Percentiles rank a stretch among this genome's conserved stretches.
phyloP scores from a whole-genome alignment of 345 rosid species.

The Tarenaya hassleriana region DNA sequence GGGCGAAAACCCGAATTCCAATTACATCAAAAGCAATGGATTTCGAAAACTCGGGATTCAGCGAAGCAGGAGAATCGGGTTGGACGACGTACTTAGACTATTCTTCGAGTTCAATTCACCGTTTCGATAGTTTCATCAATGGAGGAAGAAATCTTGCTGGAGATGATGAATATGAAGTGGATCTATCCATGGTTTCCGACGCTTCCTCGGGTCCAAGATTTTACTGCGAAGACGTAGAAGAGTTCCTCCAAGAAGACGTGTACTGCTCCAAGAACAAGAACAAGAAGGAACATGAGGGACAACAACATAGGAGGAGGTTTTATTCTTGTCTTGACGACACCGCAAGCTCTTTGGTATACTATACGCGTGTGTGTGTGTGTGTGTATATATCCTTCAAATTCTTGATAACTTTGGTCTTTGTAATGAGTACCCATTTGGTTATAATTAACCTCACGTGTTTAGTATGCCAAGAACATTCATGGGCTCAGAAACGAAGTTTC shows the following conservation, averaged over 20 bases:
- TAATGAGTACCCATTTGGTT: not conserved
- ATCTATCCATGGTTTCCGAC: conserved; percentile 84
- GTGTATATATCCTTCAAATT: not conserved
- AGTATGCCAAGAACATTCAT: too few species aligned
- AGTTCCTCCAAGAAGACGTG: conserved; percentile 33
- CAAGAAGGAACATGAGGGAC: conserved; percentile 36
- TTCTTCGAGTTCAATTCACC: conserved; percentile 21
- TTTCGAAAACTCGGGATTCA: too few species aligned
- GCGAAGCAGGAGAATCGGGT: too few species aligned
- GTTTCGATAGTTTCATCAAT: conserved; percentile 9
- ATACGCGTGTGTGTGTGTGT: too few species aligned
- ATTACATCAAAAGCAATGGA: too few species aligned
- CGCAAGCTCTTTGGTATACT: conserved; percentile 52
- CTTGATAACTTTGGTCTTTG: not conserved
- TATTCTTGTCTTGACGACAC: conserved; percentile 63
- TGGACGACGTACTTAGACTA: too few species aligned
- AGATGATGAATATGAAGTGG: conserved; percentile 31
- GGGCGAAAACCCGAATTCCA: too few species aligned
- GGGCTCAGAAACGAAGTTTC: too few species aligned
- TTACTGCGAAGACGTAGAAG: conserved; percentile 37
- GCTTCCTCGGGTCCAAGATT: conserved; percentile 80
- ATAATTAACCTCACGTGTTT: not conserved
- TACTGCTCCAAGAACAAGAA: conserved; percentile 25
- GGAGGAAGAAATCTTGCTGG: conserved; percentile 14
- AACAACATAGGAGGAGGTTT: conserved; percentile 30